phyloP scores from a whole-genome alignment of 345 rosid species.

The Noccaea caerulescens region DNA sequence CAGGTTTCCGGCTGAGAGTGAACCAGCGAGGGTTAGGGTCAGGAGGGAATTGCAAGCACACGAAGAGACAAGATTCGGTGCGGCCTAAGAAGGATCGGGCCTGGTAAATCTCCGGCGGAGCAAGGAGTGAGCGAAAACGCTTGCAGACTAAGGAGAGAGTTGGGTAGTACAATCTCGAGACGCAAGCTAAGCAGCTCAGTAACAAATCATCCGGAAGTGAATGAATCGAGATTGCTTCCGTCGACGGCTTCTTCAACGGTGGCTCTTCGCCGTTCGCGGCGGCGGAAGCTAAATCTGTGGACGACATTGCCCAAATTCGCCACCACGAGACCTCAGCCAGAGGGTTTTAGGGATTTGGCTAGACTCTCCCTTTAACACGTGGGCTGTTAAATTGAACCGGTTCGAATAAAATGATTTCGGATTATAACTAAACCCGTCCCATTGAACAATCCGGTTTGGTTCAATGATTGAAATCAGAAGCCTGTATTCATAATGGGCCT shows the following conservation, averaged over 20 bases:
- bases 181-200: not conserved
- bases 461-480: too few relatives aligned
- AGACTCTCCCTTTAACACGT: too few relatives aligned
- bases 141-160: not conserved
- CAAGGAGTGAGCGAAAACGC: not conserved
- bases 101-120: not conserved
- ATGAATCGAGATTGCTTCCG: not conserved
- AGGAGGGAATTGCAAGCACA: not conserved
- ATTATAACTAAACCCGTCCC: too few relatives aligned
- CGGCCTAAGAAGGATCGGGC: not conserved
- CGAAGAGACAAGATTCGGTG: not conserved
- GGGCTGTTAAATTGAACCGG: too few relatives aligned
- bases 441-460: too few relatives aligned
- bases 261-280: not conserved
- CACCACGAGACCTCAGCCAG: too few relatives aligned
- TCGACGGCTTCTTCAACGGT: not conserved
- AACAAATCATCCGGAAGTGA: not conserved
- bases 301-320: not conserved
- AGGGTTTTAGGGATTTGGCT: too few relatives aligned
- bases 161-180: too few relatives aligned
- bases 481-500: slow-evolving; percentile 30
- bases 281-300: too few relatives aligned
- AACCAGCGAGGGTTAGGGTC: not conserved
- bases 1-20: too few relatives aligned
- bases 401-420: too few relatives aligned